Base-by-base conservation (phyloP, 768 basidiomycete genomes). In the Collybia sp. region DNA sequence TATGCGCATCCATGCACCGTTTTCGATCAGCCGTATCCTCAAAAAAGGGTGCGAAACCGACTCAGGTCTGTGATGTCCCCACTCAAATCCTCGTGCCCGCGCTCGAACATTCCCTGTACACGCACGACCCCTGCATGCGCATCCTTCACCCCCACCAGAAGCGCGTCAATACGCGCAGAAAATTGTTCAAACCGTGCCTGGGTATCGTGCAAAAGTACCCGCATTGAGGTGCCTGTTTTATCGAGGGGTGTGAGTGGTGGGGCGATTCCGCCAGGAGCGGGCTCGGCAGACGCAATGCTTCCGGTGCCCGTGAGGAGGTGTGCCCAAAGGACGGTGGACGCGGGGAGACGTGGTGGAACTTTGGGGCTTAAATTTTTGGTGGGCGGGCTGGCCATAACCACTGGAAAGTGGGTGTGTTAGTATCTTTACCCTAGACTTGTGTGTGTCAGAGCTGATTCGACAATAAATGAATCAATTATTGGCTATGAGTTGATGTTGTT, bases 161-260 rank as follows among this genome's bases (percentile, higher is more conserved):
- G 68, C n/a, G 63, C 62, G 36, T 77, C 79, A 12, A 82, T 75
- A 25, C 74, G 72, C 6, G 65, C 65, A 0, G 82, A 77, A 48
- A 88, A 88, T 53, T 68, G 76, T 61, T 89, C 84, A 31, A 88
- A 71, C 50, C 82, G 78, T 16, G 75, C 76, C 46, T 87, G 84
- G 1, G 84, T 87, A 57, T 88, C 87, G 52, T 88, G 79, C 16
- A 89, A 65, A 11, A 88, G 71, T 53, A 88, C 73, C 34, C 85
- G 77, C 66, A 82, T 82, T 5, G 86, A 84, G 2, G 85, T 83
- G 11, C 75, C 78, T 9, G 76, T 75, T 53, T 76, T 86, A 64
- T 88, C 85, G 20, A 76, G 53, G 3, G 85, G 81, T 10, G 69
- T 68, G 35, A 70, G 51, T 10, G 76, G 71, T n/a, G 58, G 56